Base-by-base conservation (phyloP, 1,284 basidiomycete species). In the Cutaneotrichosporon sp. region DNA sequence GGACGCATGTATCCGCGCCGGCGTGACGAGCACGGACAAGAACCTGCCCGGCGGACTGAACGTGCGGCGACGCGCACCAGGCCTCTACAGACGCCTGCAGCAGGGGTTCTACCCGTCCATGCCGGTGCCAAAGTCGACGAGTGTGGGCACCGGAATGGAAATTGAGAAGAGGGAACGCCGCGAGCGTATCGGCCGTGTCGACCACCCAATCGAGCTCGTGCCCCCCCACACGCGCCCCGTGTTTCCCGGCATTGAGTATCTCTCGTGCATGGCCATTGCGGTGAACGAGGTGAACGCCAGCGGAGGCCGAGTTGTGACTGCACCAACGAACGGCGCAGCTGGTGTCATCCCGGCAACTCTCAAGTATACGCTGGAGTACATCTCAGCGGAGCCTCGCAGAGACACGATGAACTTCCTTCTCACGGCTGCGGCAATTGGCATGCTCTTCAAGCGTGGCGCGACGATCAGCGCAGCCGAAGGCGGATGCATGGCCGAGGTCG, bases 381-480 rank as follows among this genome's bases (percentile, higher is more conserved):
- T 67, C 47, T 65, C 64, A 8, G 59, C 65, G 10, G 51, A 61
- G 44, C 57, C 59, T 4, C 62, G 65, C 37, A 49, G 62, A 47
- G 65, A 70, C 49, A 81, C 93, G 11, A 80, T 85, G 71, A 96
- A 91, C 0, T 92, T 92, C 72, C 70, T 93, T 41, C 76, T 92
- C 49, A 91, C 88, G 3, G 87, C 90, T 42, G 79, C 87, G 0
- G 91, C 92, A 2, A 77, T 97, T 50, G 92, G 92, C 5, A 97
- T 97, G 94, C 78, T 97, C 17, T 97, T 94, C 79, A 97, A 97
- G 72, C 83, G 93, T 50, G 93, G 93, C 20, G 93, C 91, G 51
- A 97, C 93, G 1, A 97, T 97, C 46, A 89, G 86, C 38, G 94
- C 93, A 9, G 93, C 94, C 0, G 93, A 97, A 73, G 91, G 90